These are phyloP conservation scores for Malus asiatica DNA, from an alignment of 306 rosid genomes.

Conservation along the genomic window DNA sequence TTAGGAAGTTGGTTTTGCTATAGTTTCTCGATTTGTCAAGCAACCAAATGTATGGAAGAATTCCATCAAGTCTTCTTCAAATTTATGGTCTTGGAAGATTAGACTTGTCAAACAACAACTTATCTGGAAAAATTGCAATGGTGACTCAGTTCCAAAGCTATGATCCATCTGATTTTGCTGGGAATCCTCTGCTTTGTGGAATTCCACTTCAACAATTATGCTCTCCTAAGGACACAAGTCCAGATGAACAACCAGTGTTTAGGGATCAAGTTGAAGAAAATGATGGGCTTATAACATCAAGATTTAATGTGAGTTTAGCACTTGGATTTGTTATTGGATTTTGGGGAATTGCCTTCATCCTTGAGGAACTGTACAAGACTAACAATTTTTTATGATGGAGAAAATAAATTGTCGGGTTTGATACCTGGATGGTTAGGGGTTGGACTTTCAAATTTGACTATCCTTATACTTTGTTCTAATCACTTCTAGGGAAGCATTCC, in stretches of 20 bases:
- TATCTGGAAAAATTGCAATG: background rate
- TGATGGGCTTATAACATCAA: too few relatives aligned
- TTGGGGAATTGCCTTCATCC: too few relatives aligned
- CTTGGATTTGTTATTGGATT: too few relatives aligned
- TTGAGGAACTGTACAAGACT: too few relatives aligned
- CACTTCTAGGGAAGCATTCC: too few relatives aligned
- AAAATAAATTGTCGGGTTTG: too few relatives aligned
- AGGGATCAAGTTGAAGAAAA: too few relatives aligned
- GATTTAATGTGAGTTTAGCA: too few relatives aligned
- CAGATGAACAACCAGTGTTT: background rate
- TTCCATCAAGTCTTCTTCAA: background rate
- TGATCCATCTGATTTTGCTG: background rate
- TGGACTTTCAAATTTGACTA: too few relatives aligned
- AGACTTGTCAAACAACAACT: background rate
- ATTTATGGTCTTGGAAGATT: background rate
- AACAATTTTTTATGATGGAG: too few relatives aligned
- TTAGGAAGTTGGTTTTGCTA: background rate
- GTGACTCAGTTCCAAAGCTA: background rate
- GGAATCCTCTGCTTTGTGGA: background rate
- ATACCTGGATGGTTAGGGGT: too few relatives aligned
- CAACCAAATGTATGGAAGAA: background rate
- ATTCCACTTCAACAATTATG: background rate
- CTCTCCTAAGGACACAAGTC: background rate
- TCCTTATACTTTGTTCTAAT: too few relatives aligned
- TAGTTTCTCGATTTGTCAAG: constrained; percentile 1